Evolutionary conservation across 2,329 filamentous ascomycete genomes (phyloP), one percentile per base, ranked within the genome.

Genomic region (Talaromyces sp.): DNA sequence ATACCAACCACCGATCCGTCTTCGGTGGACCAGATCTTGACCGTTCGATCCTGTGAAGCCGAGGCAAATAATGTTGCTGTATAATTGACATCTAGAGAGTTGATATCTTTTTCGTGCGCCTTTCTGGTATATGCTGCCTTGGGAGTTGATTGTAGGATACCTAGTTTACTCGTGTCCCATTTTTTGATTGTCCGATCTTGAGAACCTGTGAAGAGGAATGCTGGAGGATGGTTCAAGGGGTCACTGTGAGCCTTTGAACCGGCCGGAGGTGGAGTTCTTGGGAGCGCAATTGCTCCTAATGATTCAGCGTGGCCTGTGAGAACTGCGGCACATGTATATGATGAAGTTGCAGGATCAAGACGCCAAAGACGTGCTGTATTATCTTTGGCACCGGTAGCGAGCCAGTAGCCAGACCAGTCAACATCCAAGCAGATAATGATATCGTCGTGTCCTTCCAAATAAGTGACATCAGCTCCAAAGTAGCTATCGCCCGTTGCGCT

Each of bases 91-190:
- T 96, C 92, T 60, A 99, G 86, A 2, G 95, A 93, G 72, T 99
- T 99, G 79, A 99, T 99, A 70, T 99, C 95, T 76, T 99, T 99
- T 74, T 99, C 95, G 78, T 99, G 95, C 0, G 95, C 95, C 78
- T 97, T 96, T 65, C 95, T 87, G 0, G 95, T 98, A 77, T 91
- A 99, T 4, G 89, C 80, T 47, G 92, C 92, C 70, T 80, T 80
- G 2, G 72, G 60, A 76, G 75, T n/a, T 11, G 72, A 69, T 53
- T 72, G 72, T 10, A 88, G 80, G 10, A 85, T 83, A 65, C 85
- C 84, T 67, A 85, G 76, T 45, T 86, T 85, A 1, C 88, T 86
- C 25, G 94, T 88, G 67, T 97, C 91, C 92, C 95, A 97, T 70
- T 91, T 89, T 81, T 99, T 99, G 71, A 99, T 86, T 0, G 95